Percentiles rank a stretch among this genome's conserved stretches.
phyloP scores from a whole-genome alignment of 305 asterid species.

The Fraxinus nigra region DNA sequence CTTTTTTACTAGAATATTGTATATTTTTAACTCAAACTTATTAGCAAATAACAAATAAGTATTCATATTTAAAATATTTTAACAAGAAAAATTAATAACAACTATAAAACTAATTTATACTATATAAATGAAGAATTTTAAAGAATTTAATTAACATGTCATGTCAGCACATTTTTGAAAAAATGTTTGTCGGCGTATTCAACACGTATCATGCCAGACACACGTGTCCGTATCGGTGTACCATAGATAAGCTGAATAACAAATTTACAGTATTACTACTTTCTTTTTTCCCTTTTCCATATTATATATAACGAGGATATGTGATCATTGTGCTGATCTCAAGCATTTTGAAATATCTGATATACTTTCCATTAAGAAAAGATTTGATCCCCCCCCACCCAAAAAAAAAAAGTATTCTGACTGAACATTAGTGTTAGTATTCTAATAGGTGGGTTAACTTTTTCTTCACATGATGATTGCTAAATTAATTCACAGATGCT shows the following conservation, averaged over 20 bases:
- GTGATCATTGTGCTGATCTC: background rate
- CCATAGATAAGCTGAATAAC: background rate
- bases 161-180: too few species aligned
- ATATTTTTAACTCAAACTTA: too few species aligned
- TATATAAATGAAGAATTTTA: too few species aligned
- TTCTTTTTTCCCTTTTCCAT: background rate
- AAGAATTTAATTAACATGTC: too few species aligned
- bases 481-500: background rate
- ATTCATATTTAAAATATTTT: too few species aligned
- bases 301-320: background rate
- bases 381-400: background rate
- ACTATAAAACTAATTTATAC: too few species aligned
- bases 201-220: too few species aligned
- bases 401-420: background rate
- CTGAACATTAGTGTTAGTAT: background rate
- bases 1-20: too few species aligned
- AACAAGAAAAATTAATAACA: too few species aligned
- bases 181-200: too few species aligned
- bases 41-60: too few species aligned
- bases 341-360: background rate
- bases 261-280: background rate
- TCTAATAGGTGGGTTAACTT: background rate
- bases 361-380: constrained; percentile 3
- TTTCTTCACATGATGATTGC: background rate
- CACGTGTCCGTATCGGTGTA: too few species aligned